Conservation (phyloP, 164 flowering plant species). For the Stephania yunnanensis region DNA sequence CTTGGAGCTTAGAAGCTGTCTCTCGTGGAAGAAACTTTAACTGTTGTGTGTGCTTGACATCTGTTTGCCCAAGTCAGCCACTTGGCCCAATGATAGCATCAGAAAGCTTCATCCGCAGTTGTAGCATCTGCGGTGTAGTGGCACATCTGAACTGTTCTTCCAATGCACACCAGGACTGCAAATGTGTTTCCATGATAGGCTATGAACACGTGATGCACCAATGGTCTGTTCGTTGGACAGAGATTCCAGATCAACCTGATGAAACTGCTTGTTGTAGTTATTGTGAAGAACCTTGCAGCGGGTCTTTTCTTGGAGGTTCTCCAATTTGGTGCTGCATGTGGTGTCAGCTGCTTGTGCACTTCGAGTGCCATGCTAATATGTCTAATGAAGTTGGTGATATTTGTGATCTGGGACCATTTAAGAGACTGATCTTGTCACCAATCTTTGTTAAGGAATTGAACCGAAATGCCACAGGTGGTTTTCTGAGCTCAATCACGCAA, state of each 20-base stretch:
- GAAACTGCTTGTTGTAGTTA: slow-evolving; percentile 74
- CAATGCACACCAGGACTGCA: slow-evolving; percentile 83
- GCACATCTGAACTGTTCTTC: slow-evolving; percentile 77
- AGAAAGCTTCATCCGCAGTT: slow-evolving; percentile 62
- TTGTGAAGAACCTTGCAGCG: slow-evolving; percentile 94
- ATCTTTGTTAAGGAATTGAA: slow-evolving; percentile 67
- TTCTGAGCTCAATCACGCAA: slow-evolving; percentile 87
- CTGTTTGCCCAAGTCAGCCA: slow-evolving; percentile 65
- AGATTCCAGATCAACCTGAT: slow-evolving; percentile 68
- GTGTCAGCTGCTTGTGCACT: slow-evolving; percentile 96
- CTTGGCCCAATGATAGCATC: slow-evolving; percentile 69
- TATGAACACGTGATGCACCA: slow-evolving; percentile 72
- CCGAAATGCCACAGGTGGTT: slow-evolving; percentile 41
- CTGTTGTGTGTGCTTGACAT: slow-evolving; percentile 90
- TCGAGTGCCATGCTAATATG: slow-evolving; percentile 76
- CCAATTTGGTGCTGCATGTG: slow-evolving; percentile 99
- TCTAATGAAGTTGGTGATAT: slow-evolving; percentile 74
- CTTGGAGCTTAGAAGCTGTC: slow-evolving; percentile 65
- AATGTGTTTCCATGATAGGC: slow-evolving; percentile 83
- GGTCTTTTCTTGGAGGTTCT: slow-evolving; percentile 88
- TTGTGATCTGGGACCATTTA: slow-evolving; percentile 89
- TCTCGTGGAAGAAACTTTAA: slow-evolving; percentile 75
- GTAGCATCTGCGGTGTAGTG: slow-evolving; percentile 76
- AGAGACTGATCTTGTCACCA: slow-evolving; percentile 83
- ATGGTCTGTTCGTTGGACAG: slow-evolving; percentile 93